Evolutionary conservation across 2,329 filamentous ascomycete species (phyloP).

Genomic region (Paracamarosporium sp.): DNA sequence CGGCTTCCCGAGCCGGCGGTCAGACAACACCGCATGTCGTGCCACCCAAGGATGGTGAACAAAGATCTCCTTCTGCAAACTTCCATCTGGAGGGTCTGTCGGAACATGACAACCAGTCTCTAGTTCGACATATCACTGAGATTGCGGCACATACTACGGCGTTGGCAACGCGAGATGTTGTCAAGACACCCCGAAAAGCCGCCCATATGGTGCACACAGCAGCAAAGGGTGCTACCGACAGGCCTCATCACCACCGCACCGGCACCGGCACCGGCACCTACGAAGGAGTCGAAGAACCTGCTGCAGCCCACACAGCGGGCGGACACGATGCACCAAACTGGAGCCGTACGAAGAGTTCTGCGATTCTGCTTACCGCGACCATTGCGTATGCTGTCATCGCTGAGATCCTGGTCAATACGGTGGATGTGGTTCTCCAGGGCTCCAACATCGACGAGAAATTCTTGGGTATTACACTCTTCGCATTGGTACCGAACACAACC

Average conservation of each 20-base stretch:
- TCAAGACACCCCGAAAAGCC: constrained; percentile 59
- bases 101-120: constrained; percentile 78
- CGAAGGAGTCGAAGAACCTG: constrained; percentile 54
- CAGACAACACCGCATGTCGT: constrained; percentile 45
- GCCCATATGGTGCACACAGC: constrained; percentile 50
- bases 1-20: constrained; percentile 28
- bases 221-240: constrained; percentile 45
- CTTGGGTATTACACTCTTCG: constrained; percentile 93
- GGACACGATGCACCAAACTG: constrained; percentile 99
- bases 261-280: constrained; percentile 48
- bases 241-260: constrained; percentile 46
- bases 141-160: constrained; percentile 91
- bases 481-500: constrained; percentile 95
- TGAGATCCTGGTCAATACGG: constrained; percentile 94
- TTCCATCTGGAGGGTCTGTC: constrained; percentile 70
- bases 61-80: constrained; percentile 52
- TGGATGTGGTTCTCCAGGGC: constrained; percentile 92
- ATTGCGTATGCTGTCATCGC: constrained; percentile 95
- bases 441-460: constrained; percentile 97
- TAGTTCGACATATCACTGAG: constrained; percentile 89
- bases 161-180: constrained; percentile 81
- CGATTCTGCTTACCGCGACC: constrained; percentile 89
- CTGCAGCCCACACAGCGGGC: constrained; percentile 53
- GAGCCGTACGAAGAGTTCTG: constrained; percentile 87
- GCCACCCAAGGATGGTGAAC: constrained; percentile 42